These are phyloP conservation scores for Hanseniaspora pseudoguilliermondii DNA, from an alignment of 805 yeast genomes.

Conservation along the genomic window DNA sequence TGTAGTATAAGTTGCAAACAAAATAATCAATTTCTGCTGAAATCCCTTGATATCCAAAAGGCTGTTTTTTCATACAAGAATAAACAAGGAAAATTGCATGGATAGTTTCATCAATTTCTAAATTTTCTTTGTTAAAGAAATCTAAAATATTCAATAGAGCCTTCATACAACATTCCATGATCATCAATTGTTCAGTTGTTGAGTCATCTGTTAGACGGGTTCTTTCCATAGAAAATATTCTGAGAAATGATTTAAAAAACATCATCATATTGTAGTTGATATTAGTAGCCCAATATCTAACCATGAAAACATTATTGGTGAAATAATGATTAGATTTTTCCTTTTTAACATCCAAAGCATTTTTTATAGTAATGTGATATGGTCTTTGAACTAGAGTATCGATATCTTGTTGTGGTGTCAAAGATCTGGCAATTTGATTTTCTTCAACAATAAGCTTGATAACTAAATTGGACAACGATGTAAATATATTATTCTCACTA, in stretches of 20 bases:
- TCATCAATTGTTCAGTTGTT: conserved; percentile 32
- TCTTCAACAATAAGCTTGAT: neutral
- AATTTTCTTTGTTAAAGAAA: conserved; percentile 14
- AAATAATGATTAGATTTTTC: conserved; percentile 2
- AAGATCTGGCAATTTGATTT: neutral
- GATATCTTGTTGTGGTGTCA: conserved; percentile 4
- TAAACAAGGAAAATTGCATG: neutral
- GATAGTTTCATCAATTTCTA: conserved; percentile 15
- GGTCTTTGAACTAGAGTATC: neutral
- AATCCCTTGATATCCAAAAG: conserved; percentile 5
- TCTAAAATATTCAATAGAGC: conserved; percentile 24
- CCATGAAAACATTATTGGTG: conserved; percentile 24
- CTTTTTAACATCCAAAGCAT: neutral
- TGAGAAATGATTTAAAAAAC: conserved; percentile 33
- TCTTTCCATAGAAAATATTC: conserved; percentile 35
- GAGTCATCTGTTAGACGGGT: conserved; percentile 21
- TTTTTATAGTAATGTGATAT: neutral
- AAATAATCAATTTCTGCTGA: neutral
- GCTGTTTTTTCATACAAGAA: conserved; percentile 1
- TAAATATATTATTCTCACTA: neutral
- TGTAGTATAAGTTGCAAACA: neutral
- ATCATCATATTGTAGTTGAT: conserved; percentile 35
- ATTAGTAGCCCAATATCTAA: conserved; percentile 36
- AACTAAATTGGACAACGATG: neutral
- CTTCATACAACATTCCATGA: conserved; percentile 27